Conservation (phyloP, 768 basidiomycete species). For the Lyophyllum semitale region DNA sequence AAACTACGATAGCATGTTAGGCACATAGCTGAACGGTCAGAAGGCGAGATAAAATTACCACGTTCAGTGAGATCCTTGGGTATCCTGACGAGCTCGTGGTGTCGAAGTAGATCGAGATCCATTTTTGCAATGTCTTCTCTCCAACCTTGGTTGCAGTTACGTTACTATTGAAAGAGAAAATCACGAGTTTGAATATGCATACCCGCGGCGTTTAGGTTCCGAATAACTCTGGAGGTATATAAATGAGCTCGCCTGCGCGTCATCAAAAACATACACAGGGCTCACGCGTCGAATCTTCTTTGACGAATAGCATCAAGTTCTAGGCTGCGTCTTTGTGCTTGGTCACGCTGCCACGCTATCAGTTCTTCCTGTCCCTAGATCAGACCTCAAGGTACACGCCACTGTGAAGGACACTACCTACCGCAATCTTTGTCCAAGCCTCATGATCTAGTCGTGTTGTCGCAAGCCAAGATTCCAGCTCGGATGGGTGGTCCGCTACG, state of each 20-base stretch:
- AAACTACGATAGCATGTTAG: conserved; percentile 25
- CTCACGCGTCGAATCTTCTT: conserved; percentile 39
- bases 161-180: background rate
- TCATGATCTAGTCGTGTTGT: conserved; percentile 31
- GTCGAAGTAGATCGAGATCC: conserved; percentile 15
- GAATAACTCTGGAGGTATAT: conserved; percentile 7
- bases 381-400: background rate
- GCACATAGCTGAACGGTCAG: background rate
- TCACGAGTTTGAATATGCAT: background rate
- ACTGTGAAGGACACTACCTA: conserved; percentile 1
- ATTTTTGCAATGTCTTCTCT: conserved; percentile 31
- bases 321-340: conserved; percentile 33
- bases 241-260: conserved; percentile 2
- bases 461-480: conserved; percentile 28
- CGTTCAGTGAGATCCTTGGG: conserved; percentile 38
- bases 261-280: background rate
- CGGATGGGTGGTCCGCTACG: conserved; percentile 18
- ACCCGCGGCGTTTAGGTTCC: conserved; percentile 16
- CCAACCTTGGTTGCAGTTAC: conserved; percentile 35
- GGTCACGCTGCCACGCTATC: conserved; percentile 31
- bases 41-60: conserved; percentile 27
- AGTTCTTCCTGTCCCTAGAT: conserved; percentile 24
- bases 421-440: conserved; percentile 27
- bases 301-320: conserved; percentile 37
- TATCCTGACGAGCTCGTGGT: conserved; percentile 38